Evolutionary conservation across 495 filamentous ascomycete genomes (phyloP).

Genomic region (Aspergillus bertholletiae): DNA sequence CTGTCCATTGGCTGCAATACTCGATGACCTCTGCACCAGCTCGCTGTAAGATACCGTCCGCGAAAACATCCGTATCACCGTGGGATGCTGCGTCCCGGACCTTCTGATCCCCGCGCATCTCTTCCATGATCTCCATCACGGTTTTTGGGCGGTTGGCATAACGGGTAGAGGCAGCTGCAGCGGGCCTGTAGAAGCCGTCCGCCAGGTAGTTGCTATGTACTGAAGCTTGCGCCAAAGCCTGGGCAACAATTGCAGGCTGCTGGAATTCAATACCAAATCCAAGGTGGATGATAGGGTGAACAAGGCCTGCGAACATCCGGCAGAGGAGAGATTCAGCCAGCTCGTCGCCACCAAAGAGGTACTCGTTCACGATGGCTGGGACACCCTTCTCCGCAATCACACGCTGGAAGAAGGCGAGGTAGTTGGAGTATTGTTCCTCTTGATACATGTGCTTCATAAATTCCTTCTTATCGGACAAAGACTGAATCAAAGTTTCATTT

Average conservation of each 20-base stretch:
- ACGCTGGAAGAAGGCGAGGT: constrained; percentile 65
- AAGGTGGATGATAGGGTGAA: constrained; percentile 83
- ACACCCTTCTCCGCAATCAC: constrained; percentile 65
- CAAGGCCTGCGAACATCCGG: constrained; percentile 59
- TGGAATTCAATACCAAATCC: constrained; percentile 79
- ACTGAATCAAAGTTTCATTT: constrained; percentile 41
- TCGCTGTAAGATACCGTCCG: no score
- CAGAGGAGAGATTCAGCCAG: constrained; percentile 58
- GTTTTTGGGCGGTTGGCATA: constrained; percentile 58
- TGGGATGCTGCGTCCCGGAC: no score
- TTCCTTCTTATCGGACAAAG: constrained; percentile 46
- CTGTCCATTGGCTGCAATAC: no score
- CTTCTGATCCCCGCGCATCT: no score
- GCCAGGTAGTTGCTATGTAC: no score
- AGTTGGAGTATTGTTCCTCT: constrained; percentile 60
- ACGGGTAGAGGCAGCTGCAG: constrained; percentile 44
- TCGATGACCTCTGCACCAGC: no score
- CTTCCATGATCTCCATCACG: no score
- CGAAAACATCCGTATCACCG: no score
- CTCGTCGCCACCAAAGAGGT: constrained; percentile 61
- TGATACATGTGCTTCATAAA: constrained; percentile 52
- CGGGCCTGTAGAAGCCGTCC: constrained; percentile 42
- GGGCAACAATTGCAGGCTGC: constrained; percentile 76
- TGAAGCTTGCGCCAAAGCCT: constrained; percentile 73
- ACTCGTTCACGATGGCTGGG: constrained; percentile 55